These are phyloP conservation scores for Penicillium janthinellum DNA, from an alignment of 2,329 filamentous ascomycete genomes.

Conservation along the genomic window DNA sequence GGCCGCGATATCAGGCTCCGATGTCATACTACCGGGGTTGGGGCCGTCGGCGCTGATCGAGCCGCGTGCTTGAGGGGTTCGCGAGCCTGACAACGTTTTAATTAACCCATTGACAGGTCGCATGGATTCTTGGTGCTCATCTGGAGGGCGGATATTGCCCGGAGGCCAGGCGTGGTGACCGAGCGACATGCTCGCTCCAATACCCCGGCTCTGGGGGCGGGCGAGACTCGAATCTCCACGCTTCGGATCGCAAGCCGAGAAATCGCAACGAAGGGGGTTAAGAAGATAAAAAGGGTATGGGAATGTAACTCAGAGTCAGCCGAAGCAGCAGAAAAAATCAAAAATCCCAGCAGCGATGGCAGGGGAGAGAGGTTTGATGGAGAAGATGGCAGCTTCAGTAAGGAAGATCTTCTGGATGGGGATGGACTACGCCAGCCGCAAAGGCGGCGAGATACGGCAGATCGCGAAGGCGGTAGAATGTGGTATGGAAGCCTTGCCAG, in stretches of 20 bases:
- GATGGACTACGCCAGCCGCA: slow-evolving; percentile 42
- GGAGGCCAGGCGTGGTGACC: slow-evolving; percentile 70
- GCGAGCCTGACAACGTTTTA: slow-evolving; percentile 46
- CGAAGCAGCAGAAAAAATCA: slow-evolving; percentile 32
- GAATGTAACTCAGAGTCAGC: slow-evolving; percentile 24
- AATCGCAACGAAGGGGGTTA: slow-evolving; percentile 30
- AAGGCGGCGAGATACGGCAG: slow-evolving; percentile 36
- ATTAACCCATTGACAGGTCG: slow-evolving; percentile 48
- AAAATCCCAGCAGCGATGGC: slow-evolving; percentile 37
- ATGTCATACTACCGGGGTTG: slow-evolving; percentile 51
- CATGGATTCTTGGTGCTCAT: slow-evolving; percentile 55
- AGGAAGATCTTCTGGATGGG: slow-evolving; percentile 44
- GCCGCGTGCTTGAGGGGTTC: slow-evolving; percentile 48
- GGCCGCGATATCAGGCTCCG: slow-evolving; percentile 58
- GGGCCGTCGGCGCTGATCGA: slow-evolving; percentile 49
- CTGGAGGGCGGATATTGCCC: slow-evolving; percentile 60
- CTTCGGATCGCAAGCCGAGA: slow-evolving; percentile 40
- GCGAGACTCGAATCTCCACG: slow-evolving; percentile 49
- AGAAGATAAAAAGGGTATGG: slow-evolving; percentile 37
- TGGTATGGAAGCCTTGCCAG: background rate
- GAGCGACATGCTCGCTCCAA: slow-evolving; percentile 63
- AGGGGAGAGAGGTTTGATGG: slow-evolving; percentile 40
- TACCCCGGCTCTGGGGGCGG: slow-evolving; percentile 50
- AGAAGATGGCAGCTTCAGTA: slow-evolving; percentile 40
- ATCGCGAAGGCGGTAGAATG: slow-evolving; percentile 16